Percentiles rank a stretch among this genome's conserved stretches.
Evolutionary conservation across 345 rosid genomes (phyloP).

Genomic region (Gossypium rotundifolium): DNA sequence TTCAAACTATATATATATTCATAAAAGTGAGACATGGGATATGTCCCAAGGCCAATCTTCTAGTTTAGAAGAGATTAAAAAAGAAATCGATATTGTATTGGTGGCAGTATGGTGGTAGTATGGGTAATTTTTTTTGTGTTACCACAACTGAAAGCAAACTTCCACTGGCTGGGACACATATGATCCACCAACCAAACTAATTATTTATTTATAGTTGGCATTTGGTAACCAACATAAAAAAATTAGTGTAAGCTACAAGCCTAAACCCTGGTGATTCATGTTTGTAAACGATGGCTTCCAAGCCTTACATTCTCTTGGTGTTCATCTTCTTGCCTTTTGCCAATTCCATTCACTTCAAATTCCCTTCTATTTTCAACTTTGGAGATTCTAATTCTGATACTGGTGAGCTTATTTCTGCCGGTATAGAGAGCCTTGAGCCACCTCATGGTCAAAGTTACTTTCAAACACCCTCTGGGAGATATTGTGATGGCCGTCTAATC

Average conservation of each 20-base stretch:
- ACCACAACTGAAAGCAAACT: slow-evolving; percentile 8
- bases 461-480: slow-evolving; percentile 63
- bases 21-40: background rate
- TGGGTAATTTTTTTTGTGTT: background rate
- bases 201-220: slow-evolving; percentile 4
- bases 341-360: slow-evolving; percentile 42
- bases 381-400: slow-evolving; percentile 96
- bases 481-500: slow-evolving; percentile 75
- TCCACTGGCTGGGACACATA: background rate
- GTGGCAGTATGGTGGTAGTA: background rate
- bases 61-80: background rate
- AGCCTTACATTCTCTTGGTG: slow-evolving; percentile 21
- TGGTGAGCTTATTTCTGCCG: slow-evolving; percentile 67
- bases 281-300: slow-evolving; percentile 30
- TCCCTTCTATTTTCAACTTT: slow-evolving; percentile 74
- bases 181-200: background rate
- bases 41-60: background rate
- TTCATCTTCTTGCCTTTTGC: slow-evolving; percentile 31
- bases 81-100: background rate
- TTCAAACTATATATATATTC: background rate
- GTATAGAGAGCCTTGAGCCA: slow-evolving; percentile 48
- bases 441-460: slow-evolving; percentile 73
- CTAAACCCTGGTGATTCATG: background rate
- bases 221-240: slow-evolving; percentile 1
- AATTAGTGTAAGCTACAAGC: background rate